A percentile compares a stretch with the other conserved stretches of the same genome.
Conservation (phyloP, 2,329 filamentous ascomycete species). For the Nannizziopsis barbatae region DNA sequence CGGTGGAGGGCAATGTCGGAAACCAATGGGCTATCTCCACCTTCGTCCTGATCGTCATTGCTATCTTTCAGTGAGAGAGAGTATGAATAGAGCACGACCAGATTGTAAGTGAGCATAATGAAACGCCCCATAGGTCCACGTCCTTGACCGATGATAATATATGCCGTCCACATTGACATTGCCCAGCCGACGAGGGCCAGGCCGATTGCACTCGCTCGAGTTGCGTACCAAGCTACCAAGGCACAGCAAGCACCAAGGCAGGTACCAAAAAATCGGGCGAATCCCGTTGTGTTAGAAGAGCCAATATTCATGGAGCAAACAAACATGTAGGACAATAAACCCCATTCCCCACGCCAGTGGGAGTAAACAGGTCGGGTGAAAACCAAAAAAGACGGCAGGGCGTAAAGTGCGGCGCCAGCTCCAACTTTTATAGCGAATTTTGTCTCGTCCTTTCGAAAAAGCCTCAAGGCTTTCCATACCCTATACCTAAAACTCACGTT, state of each 20-base stretch:
- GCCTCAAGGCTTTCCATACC: constrained; percentile 44
- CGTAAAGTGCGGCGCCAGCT: constrained; percentile 77
- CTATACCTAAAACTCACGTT: constrained; percentile 34
- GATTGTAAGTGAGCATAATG: constrained; percentile 89
- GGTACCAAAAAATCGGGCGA: constrained; percentile 76
- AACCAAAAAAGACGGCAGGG: constrained; percentile 74
- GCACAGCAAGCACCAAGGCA: constrained; percentile 67
- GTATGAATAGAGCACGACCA: constrained; percentile 89
- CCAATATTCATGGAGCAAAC: constrained; percentile 97
- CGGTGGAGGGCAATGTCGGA: constrained; percentile 79
- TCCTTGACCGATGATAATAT: constrained; percentile 71
- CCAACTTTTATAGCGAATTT: constrained; percentile 88
- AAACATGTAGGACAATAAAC: constrained; percentile 91
- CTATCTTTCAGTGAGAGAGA: constrained; percentile 70
- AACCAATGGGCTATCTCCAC: constrained; percentile 71
- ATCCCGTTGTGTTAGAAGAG: constrained; percentile 84
- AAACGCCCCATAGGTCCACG: constrained; percentile 88
- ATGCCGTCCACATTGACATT: constrained; percentile 73
- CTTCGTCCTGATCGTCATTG: constrained; percentile 75
- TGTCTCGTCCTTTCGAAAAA: constrained; percentile 54
- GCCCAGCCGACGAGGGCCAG: constrained; percentile 75
- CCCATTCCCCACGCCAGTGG: constrained; percentile 93
- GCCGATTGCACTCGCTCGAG: constrained; percentile 59
- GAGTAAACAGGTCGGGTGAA: constrained; percentile 68
- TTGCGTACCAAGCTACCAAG: constrained; percentile 64